Conservation (phyloP, 805 yeast genomes). For the Lipomyces kockii region DNA sequence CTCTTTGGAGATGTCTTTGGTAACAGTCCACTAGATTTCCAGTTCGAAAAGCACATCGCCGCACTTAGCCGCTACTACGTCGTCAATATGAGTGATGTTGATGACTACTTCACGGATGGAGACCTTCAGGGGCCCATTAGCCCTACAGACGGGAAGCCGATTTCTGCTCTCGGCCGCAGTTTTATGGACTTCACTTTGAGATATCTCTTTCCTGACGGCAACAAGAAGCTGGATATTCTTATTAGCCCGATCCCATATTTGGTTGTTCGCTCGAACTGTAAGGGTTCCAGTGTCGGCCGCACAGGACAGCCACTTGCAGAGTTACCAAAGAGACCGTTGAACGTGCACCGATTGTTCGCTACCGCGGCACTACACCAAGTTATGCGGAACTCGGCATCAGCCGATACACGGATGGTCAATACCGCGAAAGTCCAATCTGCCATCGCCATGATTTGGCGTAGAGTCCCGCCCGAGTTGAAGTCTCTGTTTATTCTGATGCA, state of each 20-base stretch:
- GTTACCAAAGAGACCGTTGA: not conserved
- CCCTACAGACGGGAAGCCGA: not conserved
- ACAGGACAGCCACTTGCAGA: not conserved
- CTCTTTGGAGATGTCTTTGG: not conserved
- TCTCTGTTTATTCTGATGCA: not conserved
- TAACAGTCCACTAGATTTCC: not conserved
- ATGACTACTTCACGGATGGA: not conserved
- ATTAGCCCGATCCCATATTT: not conserved
- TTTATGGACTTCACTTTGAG: not conserved
- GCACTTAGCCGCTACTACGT: not conserved
- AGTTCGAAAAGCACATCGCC: not conserved
- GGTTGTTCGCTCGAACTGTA: not conserved
- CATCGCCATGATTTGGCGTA: not conserved
- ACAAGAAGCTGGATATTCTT: not conserved
- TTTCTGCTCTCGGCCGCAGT: not conserved
- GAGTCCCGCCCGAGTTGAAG: not conserved
- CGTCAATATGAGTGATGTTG: not conserved
- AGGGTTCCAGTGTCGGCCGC: not conserved
- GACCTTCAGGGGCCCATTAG: not conserved
- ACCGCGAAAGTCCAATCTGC: slow-evolving; percentile 1
- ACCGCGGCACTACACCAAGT: not conserved
- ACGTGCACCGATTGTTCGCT: not conserved
- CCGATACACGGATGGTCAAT: not conserved
- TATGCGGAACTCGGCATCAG: not conserved
- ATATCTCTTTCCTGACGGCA: not conserved